phyloP scores from a whole-genome alignment of 106 monocot genomes.

The Acorus gramineus region DNA sequence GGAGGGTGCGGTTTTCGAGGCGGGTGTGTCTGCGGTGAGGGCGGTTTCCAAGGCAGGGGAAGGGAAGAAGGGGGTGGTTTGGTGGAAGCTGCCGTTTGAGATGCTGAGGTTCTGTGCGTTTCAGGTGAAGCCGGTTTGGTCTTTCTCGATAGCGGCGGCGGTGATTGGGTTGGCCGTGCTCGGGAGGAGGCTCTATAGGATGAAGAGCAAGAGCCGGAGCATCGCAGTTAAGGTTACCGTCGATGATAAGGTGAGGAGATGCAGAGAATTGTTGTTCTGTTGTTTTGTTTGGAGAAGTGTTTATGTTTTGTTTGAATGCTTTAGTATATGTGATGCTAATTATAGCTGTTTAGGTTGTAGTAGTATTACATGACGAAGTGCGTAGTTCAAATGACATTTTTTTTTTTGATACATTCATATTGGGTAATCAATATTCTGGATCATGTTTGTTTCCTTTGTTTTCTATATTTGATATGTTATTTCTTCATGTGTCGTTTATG shows the following conservation, averaged over 20 bases:
- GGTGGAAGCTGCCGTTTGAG: constrained; percentile 69
- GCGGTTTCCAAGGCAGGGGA: constrained; percentile 1
- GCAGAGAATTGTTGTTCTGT: no score
- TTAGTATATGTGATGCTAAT: no score
- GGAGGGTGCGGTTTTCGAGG: neutral
- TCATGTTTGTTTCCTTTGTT: no score
- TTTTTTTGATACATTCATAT: no score
- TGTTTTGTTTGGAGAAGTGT: no score
- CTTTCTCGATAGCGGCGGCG: constrained; percentile 40
- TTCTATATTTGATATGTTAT: no score
- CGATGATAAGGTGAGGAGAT: constrained; percentile 40
- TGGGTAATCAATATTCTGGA: no score
- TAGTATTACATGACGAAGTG: no score
- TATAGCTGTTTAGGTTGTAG: no score
- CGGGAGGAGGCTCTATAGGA: constrained; percentile 38
- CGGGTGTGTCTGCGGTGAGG: constrained; percentile 1
- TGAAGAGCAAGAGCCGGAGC: constrained; percentile 28
- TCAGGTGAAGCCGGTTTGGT: constrained; percentile 45
- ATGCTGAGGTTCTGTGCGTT: constrained; percentile 31
- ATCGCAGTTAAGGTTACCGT: constrained; percentile 32
- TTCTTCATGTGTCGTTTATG: no score
- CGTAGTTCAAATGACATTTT: no score
- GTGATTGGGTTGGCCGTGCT: constrained; percentile 41
- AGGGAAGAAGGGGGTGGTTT: constrained; percentile 23
- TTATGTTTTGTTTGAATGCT: no score